Percentiles rank a stretch among this genome's conserved stretches.
phyloP scores from a whole-genome alignment of 164 flowering plant genomes.

The Annona cherimola region DNA sequence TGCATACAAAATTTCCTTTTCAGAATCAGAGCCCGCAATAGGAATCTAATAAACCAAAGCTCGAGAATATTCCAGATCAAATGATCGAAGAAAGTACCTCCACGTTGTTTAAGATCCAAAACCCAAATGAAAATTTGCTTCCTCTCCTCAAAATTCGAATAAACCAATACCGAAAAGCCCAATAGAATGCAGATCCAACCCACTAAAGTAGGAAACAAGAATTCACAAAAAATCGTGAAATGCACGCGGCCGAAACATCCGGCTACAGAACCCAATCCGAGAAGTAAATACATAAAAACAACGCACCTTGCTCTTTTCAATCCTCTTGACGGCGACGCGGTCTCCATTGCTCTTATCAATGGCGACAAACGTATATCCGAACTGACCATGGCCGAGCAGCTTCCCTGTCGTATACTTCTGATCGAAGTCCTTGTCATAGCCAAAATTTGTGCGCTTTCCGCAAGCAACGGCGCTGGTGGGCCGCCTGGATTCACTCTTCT shows the following conservation, averaged over 20 bases:
- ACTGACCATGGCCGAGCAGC: conserved; percentile 90
- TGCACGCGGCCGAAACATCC: not conserved
- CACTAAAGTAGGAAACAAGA: not conserved
- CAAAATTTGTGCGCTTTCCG: conserved; percentile 90
- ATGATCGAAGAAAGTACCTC: not conserved
- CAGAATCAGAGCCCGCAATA: not conserved
- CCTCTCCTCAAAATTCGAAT: not conserved
- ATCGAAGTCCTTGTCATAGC: conserved; percentile 75
- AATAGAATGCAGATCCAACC: not conserved
- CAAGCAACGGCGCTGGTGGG: conserved; percentile 40
- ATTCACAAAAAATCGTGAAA: not conserved
- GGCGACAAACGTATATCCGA: conserved; percentile 91
- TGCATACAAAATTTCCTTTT: not conserved
- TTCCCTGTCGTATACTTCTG: conserved; percentile 63
- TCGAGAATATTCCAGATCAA: not conserved
- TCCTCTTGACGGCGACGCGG: conserved; percentile 90
- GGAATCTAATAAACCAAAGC: not conserved
- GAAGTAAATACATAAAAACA: no score
- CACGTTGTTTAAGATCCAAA: not conserved
- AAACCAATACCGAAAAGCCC: not conserved
- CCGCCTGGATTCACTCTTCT: conserved; percentile 25
- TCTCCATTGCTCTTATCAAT: conserved; percentile 65
- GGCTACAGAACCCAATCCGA: not conserved
- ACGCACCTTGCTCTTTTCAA: conserved; percentile 85
- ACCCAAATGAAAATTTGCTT: not conserved